A percentile compares a stretch with the other conserved stretches of the same genome.
Conservation (phyloP, 2,329 filamentous ascomycete genomes). For the Camillea tinctor region DNA sequence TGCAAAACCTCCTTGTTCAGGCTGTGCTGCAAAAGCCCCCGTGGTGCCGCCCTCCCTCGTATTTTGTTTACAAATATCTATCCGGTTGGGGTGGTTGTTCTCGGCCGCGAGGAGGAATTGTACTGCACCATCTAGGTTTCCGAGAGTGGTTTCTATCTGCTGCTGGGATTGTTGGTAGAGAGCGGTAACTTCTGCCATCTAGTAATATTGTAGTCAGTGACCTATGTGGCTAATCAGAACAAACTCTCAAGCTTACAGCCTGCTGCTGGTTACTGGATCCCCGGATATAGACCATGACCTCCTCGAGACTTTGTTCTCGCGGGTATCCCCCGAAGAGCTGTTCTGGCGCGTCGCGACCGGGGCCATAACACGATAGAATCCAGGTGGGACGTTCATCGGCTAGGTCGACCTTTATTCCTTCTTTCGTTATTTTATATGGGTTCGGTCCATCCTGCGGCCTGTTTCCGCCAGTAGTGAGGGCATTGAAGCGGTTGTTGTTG, state of each 20-base stretch:
- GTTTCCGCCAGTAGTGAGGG: constrained; percentile 23
- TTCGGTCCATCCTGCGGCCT: constrained; percentile 17
- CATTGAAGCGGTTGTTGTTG: constrained; percentile 33
- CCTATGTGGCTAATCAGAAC: background rate
- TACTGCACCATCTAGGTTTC: constrained; percentile 69
- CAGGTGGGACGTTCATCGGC: constrained; percentile 72
- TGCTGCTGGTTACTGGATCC: constrained; percentile 33
- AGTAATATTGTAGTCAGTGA: constrained; percentile 5
- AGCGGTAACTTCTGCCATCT: constrained; percentile 60
- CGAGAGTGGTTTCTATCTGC: constrained; percentile 70
- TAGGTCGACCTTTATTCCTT: constrained; percentile 65
- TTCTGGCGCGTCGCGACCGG: constrained; percentile 70
- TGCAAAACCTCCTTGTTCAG: constrained; percentile 22
- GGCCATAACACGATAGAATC: constrained; percentile 84
- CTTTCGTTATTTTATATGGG: constrained; percentile 54
- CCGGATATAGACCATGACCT: constrained; percentile 76
- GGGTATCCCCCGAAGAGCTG: constrained; percentile 79
- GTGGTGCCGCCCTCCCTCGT: constrained; percentile 42
- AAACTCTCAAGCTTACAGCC: constrained; percentile 41
- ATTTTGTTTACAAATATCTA: constrained; percentile 57
- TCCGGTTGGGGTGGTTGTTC: constrained; percentile 73
- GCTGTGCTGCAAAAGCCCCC: constrained; percentile 43
- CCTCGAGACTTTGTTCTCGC: constrained; percentile 85
- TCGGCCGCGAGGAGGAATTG: constrained; percentile 65
- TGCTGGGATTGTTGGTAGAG: constrained; percentile 64